Evolutionary conservation across 1,139 yeast genomes (phyloP), one percentile per base, ranked within the genome.

Genomic region (Candida freyschussii): DNA sequence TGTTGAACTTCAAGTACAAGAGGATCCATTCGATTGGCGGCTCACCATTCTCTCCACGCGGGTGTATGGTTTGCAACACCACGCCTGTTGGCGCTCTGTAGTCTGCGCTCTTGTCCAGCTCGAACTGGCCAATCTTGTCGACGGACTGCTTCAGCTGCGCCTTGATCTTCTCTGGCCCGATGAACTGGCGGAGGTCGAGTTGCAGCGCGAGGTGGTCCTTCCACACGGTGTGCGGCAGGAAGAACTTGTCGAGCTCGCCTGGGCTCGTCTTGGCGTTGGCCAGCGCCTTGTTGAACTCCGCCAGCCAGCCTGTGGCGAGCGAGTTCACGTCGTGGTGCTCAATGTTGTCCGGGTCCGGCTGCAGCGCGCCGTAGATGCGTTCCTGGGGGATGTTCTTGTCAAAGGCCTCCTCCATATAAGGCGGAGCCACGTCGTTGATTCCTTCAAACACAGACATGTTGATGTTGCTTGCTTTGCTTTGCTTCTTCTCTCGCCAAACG

Each of bases 1-100:
- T 57, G 22, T 49, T 45, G 39, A 60, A 61, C 22, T 52, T 53
- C 35, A 58, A 33, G 39, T 58, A 52, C n/a, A 60, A 38, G 32
- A 59, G 57, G 21, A 63, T 45, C 64, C 65, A 60, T 37, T 60
- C 59, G 22, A 60, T 45, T 25, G 61, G 60, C 12, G 61, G 57
- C 17, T 53, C 45, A 9, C 40, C 43, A 15, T 42, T 45, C 17
- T 43, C 50, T 7, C 35, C 45, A 19, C 53, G 50, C 14, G 48
- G 52, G 30, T 59, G 64, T n/a, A 57, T 33, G 1, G 55, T 50
- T 17, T 45, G 48, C 15, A 53, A 38, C 4, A 45, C 31, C 18
- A 52, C 48, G 28, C 64, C 60, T 12, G 53, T 47, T 15, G 57
- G 59, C 33, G 24, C 45, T 25, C 60, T 46, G 21, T 47, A 44